Evolutionary conservation across 2,329 filamentous ascomycete genomes (phyloP).

Genomic region (Emmonsiellopsis sp.): DNA sequence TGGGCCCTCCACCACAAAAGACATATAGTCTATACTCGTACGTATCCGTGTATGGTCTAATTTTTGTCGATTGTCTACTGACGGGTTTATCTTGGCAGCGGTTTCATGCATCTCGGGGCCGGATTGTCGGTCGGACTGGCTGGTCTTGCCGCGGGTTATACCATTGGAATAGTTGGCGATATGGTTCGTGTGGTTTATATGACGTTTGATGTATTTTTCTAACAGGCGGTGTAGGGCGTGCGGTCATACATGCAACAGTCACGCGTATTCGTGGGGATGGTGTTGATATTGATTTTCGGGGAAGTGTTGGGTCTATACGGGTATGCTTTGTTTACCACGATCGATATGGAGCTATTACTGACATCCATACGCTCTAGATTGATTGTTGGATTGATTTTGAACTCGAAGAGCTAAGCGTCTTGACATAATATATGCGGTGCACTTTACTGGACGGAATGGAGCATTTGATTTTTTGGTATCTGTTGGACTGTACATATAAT

Average conservation of each 20-base stretch:
- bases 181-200: constrained; percentile 45
- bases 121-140: constrained; percentile 87
- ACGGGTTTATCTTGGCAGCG: constrained; percentile 40
- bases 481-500: too few species aligned
- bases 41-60: constrained; percentile 21
- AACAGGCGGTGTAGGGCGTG: constrained; percentile 51
- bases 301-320: constrained; percentile 96
- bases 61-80: constrained; percentile 9
- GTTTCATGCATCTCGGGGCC: constrained; percentile 87
- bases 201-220: neutral
- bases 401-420: constrained; percentile 58
- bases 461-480: neutral
- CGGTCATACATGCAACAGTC: constrained; percentile 94
- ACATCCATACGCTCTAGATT: constrained; percentile 45
- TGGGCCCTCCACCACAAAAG: constrained; percentile 59
- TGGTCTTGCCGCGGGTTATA: constrained; percentile 88
- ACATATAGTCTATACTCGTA: constrained; percentile 80
- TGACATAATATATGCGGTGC: too few species aligned
- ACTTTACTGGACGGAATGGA: neutral
- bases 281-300: constrained; percentile 95
- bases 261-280: constrained; percentile 95
- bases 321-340: constrained; percentile 57
- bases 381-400: constrained; percentile 83
- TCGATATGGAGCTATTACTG: constrained; percentile 6
- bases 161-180: constrained; percentile 92